phyloP scores from a whole-genome alignment of 2,329 filamentous ascomycete species.

The Pseudogymnoascus sp. region DNA sequence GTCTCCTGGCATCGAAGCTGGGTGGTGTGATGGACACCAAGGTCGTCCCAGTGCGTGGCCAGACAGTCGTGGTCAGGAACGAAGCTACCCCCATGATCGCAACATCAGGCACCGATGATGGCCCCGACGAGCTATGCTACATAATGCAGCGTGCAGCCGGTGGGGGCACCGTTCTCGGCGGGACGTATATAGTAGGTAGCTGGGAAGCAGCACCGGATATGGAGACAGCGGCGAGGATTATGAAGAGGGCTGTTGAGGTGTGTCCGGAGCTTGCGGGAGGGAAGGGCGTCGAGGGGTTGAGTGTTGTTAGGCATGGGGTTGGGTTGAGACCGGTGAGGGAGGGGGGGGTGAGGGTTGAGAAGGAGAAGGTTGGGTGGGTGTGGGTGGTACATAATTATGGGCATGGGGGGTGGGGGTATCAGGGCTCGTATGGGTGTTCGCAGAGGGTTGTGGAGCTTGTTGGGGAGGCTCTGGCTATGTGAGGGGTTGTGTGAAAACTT shows the following conservation, averaged over 20 bases:
- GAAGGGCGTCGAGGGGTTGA: conserved; percentile 53
- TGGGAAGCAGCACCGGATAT: conserved; percentile 57
- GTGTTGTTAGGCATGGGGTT: conserved; percentile 58
- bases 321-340: conserved; percentile 55
- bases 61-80: conserved; percentile 62
- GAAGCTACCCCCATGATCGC: conserved; percentile 51
- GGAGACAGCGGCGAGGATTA: conserved; percentile 55
- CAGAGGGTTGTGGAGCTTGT: conserved; percentile 58
- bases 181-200: conserved; percentile 54
- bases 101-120: conserved; percentile 55
- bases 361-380: conserved; percentile 45
- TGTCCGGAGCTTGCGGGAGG: conserved; percentile 46
- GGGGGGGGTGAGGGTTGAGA: conserved; percentile 53
- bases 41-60: conserved; percentile 70
- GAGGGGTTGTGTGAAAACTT: background rate
- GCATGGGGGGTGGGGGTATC: conserved; percentile 55
- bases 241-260: conserved; percentile 52
- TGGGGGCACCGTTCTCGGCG: conserved; percentile 59
- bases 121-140: conserved; percentile 53
- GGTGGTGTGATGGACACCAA: conserved; percentile 71
- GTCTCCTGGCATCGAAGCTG: conserved; percentile 63
- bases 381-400: conserved; percentile 55
- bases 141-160: conserved; percentile 60
- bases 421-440: conserved; percentile 60
- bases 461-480: conserved; percentile 34